Evolutionary conservation across 805 yeast species (phyloP).

Genomic region (Saccharomyces mikatae): DNA sequence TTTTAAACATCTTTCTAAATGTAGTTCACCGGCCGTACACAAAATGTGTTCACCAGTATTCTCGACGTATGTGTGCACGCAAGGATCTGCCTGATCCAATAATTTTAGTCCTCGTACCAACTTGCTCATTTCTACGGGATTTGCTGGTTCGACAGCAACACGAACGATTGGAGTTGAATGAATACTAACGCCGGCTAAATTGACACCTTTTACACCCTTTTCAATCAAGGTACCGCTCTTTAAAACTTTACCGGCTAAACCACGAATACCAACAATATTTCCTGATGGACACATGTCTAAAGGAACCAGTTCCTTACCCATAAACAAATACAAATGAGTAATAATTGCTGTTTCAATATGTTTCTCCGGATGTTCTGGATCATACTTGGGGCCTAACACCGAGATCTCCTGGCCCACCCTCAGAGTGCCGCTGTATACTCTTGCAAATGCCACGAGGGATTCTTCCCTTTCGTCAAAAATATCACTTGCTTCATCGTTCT

Average conservation of each 20-base stretch:
- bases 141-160: conserved; percentile 91
- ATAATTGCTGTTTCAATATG: conserved; percentile 51
- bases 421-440: conserved; percentile 82
- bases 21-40: conserved; percentile 95
- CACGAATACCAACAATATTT: conserved; percentile 88
- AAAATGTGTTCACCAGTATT: conserved; percentile 90
- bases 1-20: conserved; percentile 86
- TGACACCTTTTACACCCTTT: conserved; percentile 52
- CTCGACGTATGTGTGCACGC: conserved; percentile 77
- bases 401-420: conserved; percentile 65
- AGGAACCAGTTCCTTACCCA: conserved; percentile 86
- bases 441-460: conserved; percentile 75
- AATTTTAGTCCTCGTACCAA: conserved; percentile 72
- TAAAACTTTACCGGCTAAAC: conserved; percentile 70
- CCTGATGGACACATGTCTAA: conserved; percentile 86
- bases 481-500: conserved; percentile 39
- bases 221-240: conserved; percentile 80
- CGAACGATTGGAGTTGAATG: conserved; percentile 86
- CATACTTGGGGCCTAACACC: conserved; percentile 81
- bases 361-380: conserved; percentile 53
- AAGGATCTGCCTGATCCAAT: conserved; percentile 86
- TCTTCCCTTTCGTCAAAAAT: conserved; percentile 46
- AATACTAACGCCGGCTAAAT: conserved; percentile 65
- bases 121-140: conserved; percentile 69
- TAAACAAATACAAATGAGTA: conserved; percentile 65